Evolutionary conservation across 352 stramenopile species (phyloP).

Genomic region (Blastocystis sp.): DNA sequence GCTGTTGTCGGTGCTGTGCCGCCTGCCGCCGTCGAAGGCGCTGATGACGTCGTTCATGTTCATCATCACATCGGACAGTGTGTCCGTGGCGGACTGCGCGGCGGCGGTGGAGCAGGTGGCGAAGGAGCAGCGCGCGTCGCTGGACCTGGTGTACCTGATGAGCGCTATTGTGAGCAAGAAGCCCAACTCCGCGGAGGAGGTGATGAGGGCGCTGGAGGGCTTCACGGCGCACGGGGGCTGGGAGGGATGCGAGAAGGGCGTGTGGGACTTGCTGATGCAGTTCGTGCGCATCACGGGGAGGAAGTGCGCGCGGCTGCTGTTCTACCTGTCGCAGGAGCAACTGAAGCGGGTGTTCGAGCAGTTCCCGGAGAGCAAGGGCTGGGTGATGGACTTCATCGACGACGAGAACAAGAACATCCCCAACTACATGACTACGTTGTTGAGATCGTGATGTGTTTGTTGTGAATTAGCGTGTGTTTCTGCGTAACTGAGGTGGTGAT

Average conservation of each 20-base stretch:
- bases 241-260: background rate
- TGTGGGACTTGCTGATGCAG: background rate
- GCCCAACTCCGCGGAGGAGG: background rate
- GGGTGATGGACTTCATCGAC: constrained; percentile 32
- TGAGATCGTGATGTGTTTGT: background rate
- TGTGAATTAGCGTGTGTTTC: background rate
- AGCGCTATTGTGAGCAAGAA: background rate
- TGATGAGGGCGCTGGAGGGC: background rate
- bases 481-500: no score
- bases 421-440: background rate
- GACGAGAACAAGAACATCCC: constrained; percentile 1
- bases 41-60: background rate
- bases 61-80: background rate
- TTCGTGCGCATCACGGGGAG: background rate
- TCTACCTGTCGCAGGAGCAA: background rate
- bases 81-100: background rate
- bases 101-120: background rate
- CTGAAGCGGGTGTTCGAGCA: background rate
- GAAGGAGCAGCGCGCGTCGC: background rate
- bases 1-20: background rate
- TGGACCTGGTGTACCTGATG: background rate
- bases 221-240: constrained; percentile 11
- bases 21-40: background rate
- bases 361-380: constrained; percentile 19
- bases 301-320: background rate